Evolutionary conservation across 257 asterid genomes (phyloP).

Genomic region (Leptodermis oblonga): DNA sequence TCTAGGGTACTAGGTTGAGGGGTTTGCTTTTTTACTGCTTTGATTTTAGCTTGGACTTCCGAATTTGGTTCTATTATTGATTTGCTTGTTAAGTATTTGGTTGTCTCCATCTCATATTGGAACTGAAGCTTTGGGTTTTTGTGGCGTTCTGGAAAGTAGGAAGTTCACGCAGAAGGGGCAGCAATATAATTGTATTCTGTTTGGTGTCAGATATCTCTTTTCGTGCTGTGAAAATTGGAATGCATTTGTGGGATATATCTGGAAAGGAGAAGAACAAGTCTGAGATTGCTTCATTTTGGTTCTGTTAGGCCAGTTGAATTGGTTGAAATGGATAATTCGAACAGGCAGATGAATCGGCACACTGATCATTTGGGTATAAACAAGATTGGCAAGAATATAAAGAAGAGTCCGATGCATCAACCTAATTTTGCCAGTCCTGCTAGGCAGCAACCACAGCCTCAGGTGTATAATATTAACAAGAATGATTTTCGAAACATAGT

Average conservation of each 20-base stretch:
- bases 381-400: conserved; percentile 77
- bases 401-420: conserved; percentile 84
- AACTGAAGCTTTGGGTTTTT: not conserved
- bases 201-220: not conserved
- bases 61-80: not conserved
- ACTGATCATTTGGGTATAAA: conserved; percentile 71
- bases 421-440: conserved; percentile 53
- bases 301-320: conserved; percentile 5
- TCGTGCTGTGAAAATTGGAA: conserved; percentile 7
- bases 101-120: not conserved
- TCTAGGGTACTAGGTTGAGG: conserved; percentile 2
- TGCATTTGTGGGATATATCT: conserved; percentile 9
- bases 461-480: conserved; percentile 86
- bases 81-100: not conserved
- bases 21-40: not conserved
- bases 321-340: conserved; percentile 57
- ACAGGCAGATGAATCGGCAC: conserved; percentile 45
- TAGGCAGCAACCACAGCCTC: conserved; percentile 86
- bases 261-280: conserved; percentile 13
- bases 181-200: not conserved
- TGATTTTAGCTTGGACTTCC: not conserved
- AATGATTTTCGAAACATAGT: conserved; percentile 81
- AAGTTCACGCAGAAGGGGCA: not conserved
- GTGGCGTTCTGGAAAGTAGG: not conserved
- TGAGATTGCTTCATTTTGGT: conserved; percentile 1